phyloP scores from a whole-genome alignment of 345 rosid genomes.

The Clausena lansium region DNA sequence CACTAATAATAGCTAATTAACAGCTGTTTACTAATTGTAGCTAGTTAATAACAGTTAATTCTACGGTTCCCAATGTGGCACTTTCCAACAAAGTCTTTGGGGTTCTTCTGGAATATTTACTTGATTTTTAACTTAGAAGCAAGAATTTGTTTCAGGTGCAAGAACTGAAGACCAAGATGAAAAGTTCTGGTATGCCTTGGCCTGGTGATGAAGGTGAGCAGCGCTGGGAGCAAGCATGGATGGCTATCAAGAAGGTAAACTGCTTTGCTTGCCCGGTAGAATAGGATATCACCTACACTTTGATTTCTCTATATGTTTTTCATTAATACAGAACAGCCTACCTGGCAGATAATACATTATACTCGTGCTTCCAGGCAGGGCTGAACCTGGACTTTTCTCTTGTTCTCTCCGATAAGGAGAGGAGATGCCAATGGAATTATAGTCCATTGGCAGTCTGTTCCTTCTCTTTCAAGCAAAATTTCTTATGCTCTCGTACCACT shows the following conservation, averaged over 20 bases:
- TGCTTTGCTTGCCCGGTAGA: background rate
- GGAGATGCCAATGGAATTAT: background rate
- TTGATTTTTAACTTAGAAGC: background rate
- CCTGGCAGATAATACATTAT: background rate
- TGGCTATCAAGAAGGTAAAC: constrained; percentile 86
- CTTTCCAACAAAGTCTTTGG: background rate
- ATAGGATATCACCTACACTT: background rate
- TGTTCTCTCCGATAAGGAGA: background rate
- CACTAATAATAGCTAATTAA: too few relatives aligned
- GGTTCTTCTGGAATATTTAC: background rate
- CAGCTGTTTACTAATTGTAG: too few relatives aligned
- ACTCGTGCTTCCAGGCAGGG: background rate
- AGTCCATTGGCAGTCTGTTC: background rate
- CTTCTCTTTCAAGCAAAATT: background rate
- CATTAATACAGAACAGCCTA: background rate
- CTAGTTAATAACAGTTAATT: too few relatives aligned
- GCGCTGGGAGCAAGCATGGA: constrained; percentile 98
- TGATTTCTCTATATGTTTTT: background rate
- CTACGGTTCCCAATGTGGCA: too few relatives aligned
- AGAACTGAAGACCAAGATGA: constrained; percentile 82
- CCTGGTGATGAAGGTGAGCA: constrained; percentile 95
- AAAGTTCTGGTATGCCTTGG: constrained; percentile 94
- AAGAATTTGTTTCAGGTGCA: constrained; percentile 54
- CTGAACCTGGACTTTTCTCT: constrained; percentile 3
- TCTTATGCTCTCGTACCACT: too few relatives aligned